Conservation (phyloP, 768 basidiomycete species). For the Porpolomopsis calyptriformis region DNA sequence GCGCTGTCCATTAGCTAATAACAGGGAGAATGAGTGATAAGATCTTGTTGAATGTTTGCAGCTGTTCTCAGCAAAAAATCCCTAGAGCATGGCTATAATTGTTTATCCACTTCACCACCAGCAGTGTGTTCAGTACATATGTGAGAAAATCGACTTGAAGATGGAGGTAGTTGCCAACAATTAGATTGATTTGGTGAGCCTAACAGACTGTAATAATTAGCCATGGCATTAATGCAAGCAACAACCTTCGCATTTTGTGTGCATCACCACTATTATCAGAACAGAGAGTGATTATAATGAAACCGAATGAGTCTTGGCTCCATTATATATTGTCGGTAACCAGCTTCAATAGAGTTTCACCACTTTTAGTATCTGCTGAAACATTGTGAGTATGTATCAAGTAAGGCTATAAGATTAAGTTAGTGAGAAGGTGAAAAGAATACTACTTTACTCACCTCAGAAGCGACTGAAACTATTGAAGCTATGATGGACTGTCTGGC, state of each 20-base stretch:
- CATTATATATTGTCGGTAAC: conserved; percentile 16
- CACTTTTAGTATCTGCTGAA: conserved; percentile 17
- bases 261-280: conserved; percentile 18
- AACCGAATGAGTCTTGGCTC: conserved; percentile 11
- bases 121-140: too few species aligned
- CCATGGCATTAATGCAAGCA: conserved; percentile 2
- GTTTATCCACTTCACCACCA: too few species aligned
- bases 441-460: not conserved
- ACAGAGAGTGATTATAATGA: conserved; percentile 14
- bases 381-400: conserved; percentile 15
- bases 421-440: not conserved
- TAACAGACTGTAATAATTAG: not conserved
- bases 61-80: too few species aligned
- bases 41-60: too few species aligned
- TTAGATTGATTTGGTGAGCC: not conserved
- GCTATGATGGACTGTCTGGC: not conserved
- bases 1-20: too few species aligned
- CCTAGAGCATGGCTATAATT: too few species aligned
- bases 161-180: not conserved
- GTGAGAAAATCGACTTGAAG: conserved; percentile 9
- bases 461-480: not conserved
- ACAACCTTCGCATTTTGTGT: conserved; percentile 6
- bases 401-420: conserved; percentile 4
- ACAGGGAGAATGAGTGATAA: too few species aligned
- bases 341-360: conserved; percentile 15